These are phyloP conservation scores for Laburnicola sp. DNA, from an alignment of 2,329 filamentous ascomycete species.

Conservation along the genomic window DNA sequence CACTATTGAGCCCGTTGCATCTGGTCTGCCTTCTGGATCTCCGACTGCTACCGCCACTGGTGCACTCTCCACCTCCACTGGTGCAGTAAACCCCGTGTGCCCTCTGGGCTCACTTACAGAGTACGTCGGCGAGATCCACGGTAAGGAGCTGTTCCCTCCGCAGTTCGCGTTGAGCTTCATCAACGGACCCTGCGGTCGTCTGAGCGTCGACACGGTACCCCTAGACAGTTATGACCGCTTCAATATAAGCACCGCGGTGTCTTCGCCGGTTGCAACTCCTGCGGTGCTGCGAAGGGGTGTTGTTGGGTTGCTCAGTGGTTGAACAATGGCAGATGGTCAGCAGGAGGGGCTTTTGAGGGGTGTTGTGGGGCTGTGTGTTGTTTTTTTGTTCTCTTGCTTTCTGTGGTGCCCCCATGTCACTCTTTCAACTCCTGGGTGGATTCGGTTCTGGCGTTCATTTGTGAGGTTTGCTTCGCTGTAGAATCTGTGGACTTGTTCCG, in stretches of 20 bases:
- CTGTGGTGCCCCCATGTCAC: slow-evolving; percentile 21
- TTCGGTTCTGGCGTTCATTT: background rate
- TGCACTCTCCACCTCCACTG: slow-evolving; percentile 4
- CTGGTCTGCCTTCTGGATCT: slow-evolving; percentile 1
- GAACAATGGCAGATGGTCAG: background rate
- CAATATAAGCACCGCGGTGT: background rate
- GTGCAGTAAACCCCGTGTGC: slow-evolving; percentile 9
- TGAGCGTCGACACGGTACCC: slow-evolving; percentile 19
- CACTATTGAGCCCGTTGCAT: slow-evolving; percentile 4
- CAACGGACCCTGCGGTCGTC: slow-evolving; percentile 30
- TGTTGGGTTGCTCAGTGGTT: background rate
- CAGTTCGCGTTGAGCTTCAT: slow-evolving; percentile 21
- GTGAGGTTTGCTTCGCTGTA: background rate
- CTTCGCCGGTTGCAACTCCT: background rate
- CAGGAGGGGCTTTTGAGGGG: background rate
- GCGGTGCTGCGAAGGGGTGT: background rate
- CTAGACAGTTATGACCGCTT: background rate
- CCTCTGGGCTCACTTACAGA: slow-evolving; percentile 17
- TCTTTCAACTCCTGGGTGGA: slow-evolving; percentile 21
- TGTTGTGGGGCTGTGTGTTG: background rate
- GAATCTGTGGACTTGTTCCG: background rate
- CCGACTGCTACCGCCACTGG: slow-evolving; percentile 8
- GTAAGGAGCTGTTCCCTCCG: slow-evolving; percentile 17
- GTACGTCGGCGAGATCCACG: slow-evolving; percentile 26
- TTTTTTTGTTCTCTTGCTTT: background rate